Conservation (phyloP, 1,284 basidiomycete species). For the Papiliotrema flavescens region DNA sequence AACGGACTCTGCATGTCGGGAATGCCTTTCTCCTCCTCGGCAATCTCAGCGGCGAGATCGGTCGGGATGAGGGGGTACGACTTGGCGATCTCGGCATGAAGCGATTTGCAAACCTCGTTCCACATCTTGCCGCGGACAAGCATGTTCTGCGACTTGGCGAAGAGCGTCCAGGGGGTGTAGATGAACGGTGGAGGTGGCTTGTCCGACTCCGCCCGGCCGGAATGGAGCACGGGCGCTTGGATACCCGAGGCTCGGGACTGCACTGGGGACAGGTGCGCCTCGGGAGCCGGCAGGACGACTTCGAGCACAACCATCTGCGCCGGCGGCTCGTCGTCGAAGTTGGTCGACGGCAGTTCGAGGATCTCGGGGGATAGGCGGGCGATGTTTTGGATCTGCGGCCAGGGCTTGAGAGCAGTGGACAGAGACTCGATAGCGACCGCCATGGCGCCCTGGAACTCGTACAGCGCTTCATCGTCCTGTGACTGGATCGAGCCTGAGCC, state of each 20-base stretch:
- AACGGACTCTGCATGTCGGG: constrained; percentile 17
- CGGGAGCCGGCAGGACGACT: constrained; percentile 50
- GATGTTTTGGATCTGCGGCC: constrained; percentile 49
- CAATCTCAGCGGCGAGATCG: constrained; percentile 42
- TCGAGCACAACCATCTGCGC: constrained; percentile 52
- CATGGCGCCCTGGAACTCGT: constrained; percentile 53
- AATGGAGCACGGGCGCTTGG: constrained; percentile 38
- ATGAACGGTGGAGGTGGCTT: constrained; percentile 52
- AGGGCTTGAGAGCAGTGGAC: constrained; percentile 49
- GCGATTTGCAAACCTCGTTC: constrained; percentile 7
- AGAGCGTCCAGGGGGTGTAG: constrained; percentile 54
- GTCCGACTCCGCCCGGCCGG: constrained; percentile 42
- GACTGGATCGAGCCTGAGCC: constrained; percentile 28
- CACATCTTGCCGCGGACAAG: constrained; percentile 17
- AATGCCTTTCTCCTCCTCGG: constrained; percentile 22
- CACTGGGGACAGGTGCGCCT: constrained; percentile 35
- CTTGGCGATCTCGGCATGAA: constrained; percentile 38
- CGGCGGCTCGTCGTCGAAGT: constrained; percentile 39
- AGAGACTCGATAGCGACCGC: constrained; percentile 53
- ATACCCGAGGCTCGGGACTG: constrained; percentile 43
- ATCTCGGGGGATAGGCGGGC: constrained; percentile 53
- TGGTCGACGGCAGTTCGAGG: constrained; percentile 50
- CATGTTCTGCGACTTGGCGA: constrained; percentile 49
- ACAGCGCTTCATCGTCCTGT: constrained; percentile 46
- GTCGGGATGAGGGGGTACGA: constrained; percentile 45